A percentile compares a stretch with the other conserved stretches of the same genome.
Conservation (phyloP, 164 flowering plant genomes). For the Platanus orientalis region DNA sequence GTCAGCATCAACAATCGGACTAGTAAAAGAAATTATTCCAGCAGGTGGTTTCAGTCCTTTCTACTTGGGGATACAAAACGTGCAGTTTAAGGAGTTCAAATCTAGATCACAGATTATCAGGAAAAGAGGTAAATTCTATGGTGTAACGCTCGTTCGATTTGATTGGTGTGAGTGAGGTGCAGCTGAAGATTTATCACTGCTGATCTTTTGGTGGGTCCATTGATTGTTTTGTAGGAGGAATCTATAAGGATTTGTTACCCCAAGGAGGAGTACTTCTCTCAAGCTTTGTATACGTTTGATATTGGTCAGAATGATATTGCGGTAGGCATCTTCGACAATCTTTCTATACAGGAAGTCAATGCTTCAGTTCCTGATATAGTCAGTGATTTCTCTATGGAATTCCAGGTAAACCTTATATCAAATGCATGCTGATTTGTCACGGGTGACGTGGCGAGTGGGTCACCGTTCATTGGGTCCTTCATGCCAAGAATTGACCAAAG, state of each 20-base stretch:
- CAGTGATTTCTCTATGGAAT: conserved; percentile 12
- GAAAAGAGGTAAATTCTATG: conserved; percentile 16
- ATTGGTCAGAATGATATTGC: conserved; percentile 49
- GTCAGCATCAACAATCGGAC: conserved; percentile 16
- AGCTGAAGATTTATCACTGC: too few species aligned
- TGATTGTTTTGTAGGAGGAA: neutral
- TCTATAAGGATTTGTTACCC: too few species aligned
- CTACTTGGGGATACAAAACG: conserved; percentile 12
- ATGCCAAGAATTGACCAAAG: too few species aligned
- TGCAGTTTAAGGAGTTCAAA: conserved; percentile 17
- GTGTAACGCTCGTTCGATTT: too few species aligned
- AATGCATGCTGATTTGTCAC: too few species aligned
- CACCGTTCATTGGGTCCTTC: too few species aligned
- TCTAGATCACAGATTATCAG: conserved; percentile 7
- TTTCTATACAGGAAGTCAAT: conserved; percentile 29
- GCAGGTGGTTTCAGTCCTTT: conserved; percentile 21
- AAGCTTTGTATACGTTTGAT: too few species aligned
- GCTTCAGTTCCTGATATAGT: conserved; percentile 37
- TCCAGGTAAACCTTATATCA: conserved; percentile 19
- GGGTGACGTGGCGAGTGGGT: too few species aligned
- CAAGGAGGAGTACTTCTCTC: too few species aligned
- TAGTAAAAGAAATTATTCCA: conserved; percentile 3
- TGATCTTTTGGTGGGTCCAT: too few species aligned
- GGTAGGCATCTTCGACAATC: conserved; percentile 27
- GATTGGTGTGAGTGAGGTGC: too few species aligned